Conservation (phyloP, 176 grass and related monocot species). For the Urochloa ruziziensis region DNA sequence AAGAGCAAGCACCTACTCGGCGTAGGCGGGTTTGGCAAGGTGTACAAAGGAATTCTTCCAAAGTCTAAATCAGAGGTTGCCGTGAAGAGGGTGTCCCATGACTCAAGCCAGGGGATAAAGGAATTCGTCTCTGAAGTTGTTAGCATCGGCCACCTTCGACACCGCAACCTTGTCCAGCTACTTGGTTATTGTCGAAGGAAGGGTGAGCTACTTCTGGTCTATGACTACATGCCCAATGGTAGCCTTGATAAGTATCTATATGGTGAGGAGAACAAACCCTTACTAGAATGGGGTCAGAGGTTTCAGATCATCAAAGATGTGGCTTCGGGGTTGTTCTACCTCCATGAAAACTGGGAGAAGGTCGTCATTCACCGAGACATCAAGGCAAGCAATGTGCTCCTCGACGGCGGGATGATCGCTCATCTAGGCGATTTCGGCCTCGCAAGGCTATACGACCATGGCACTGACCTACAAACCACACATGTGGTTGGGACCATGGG, state of each 20-base stretch:
- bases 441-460: not conserved
- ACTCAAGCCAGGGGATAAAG: slow-evolving; percentile 22
- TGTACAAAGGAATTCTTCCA: not conserved
- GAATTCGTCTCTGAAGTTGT: slow-evolving; percentile 42
- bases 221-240: slow-evolving; percentile 59
- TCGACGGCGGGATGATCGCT: slow-evolving; percentile 31
- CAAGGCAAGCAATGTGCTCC: slow-evolving; percentile 64
- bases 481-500: slow-evolving; percentile 9
- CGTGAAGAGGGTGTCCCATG: not conserved
- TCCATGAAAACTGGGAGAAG: not conserved
- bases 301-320: not conserved
- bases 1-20: not conserved
- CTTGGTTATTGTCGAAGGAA: slow-evolving; percentile 49
- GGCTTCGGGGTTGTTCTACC: not conserved
- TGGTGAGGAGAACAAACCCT: not conserved
- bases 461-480: not conserved
- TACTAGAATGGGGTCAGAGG: not conserved
- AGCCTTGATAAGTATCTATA: slow-evolving; percentile 19
- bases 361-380: slow-evolving; percentile 59
- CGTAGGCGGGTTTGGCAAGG: not conserved
- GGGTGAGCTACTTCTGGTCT: slow-evolving; percentile 43
- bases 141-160: slow-evolving; percentile 47
- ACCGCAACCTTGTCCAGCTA: slow-evolving; percentile 50
- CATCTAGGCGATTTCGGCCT: not conserved
- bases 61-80: not conserved